phyloP scores from a whole-genome alignment of 208 protist genomes.

The Acanthamoeba castellanii region DNA sequence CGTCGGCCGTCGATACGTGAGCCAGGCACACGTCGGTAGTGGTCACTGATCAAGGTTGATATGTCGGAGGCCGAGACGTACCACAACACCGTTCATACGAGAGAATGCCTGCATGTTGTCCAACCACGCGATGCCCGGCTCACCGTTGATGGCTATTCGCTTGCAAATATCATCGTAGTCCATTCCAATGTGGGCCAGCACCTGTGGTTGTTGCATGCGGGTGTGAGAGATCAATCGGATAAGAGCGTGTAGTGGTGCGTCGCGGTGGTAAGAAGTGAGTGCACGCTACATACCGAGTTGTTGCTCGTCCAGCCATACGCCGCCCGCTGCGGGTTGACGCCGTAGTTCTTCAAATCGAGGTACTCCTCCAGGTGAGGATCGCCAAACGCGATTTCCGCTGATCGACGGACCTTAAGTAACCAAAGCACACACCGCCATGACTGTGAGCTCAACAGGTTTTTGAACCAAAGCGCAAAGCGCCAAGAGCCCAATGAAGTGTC shows the following conservation, averaged over 20 bases:
- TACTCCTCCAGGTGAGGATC: constrained; percentile 86
- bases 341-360: constrained; percentile 92
- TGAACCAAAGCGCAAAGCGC: not conserved
- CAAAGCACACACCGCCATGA: too few relatives aligned
- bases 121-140: constrained; percentile 91
- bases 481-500: not conserved
- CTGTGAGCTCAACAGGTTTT: too few relatives aligned
- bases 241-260: too few relatives aligned
- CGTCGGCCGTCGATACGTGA: not conserved
- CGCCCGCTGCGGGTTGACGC: constrained; percentile 87
- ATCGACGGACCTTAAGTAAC: constrained; percentile 79
- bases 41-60: too few relatives aligned
- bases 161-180: constrained; percentile 86
- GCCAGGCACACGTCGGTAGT: not conserved
- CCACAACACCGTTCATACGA: constrained; percentile 86
- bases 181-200: constrained; percentile 90
- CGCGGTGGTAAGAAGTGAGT: too few relatives aligned
- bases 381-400: constrained; percentile 92
- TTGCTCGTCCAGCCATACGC: constrained; percentile 91
- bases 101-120: constrained; percentile 91
- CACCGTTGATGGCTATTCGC: constrained; percentile 88
- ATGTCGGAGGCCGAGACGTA: not conserved
- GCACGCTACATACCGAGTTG: constrained; percentile 84
- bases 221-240: not conserved
- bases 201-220: not conserved